Conservation (phyloP, 2,329 filamentous ascomycete genomes). For the Rutstroemia sydowiana region DNA sequence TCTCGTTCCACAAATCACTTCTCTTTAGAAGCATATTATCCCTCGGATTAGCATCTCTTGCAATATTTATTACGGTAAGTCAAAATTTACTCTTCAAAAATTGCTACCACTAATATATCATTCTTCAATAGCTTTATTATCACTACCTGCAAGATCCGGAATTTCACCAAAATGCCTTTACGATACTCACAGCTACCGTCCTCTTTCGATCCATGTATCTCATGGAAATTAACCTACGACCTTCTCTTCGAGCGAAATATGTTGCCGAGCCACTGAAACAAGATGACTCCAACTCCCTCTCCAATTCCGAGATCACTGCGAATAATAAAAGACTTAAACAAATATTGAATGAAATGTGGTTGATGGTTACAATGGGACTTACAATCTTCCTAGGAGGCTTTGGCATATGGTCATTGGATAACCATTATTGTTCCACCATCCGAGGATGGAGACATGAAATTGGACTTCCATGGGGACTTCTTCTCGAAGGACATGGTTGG, state of each 20-base stretch:
- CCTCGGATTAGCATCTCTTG: conserved; percentile 40
- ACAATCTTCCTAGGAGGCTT: conserved; percentile 60
- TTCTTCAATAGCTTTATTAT: conserved; percentile 55
- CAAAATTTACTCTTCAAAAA: not conserved
- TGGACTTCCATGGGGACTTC: conserved; percentile 63
- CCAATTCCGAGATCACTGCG: conserved; percentile 43
- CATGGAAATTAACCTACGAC: conserved; percentile 60
- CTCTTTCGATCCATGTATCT: conserved; percentile 52
- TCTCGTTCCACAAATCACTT: conserved; percentile 50
- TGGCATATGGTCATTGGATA: conserved; percentile 61
- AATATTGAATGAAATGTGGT: conserved; percentile 61
- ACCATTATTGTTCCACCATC: conserved; percentile 44
- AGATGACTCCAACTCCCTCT: conserved; percentile 44
- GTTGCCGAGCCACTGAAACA: conserved; percentile 34
- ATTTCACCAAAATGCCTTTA: conserved; percentile 69
- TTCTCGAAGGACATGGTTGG: conserved; percentile 68
- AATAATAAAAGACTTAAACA: conserved; percentile 48
- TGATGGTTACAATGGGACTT: conserved; percentile 53
- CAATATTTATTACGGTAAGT: conserved; percentile 50
- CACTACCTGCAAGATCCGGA: conserved; percentile 65
- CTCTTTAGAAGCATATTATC: conserved; percentile 42
- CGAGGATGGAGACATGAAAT: conserved; percentile 49
- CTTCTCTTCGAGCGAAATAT: conserved; percentile 37
- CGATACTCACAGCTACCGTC: conserved; percentile 52
- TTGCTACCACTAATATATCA: not conserved